A percentile compares a stretch with the other conserved stretches of the same genome.
Conservation (phyloP, 2,329 filamentous ascomycete genomes). For the Geoglossum cookeanum region DNA sequence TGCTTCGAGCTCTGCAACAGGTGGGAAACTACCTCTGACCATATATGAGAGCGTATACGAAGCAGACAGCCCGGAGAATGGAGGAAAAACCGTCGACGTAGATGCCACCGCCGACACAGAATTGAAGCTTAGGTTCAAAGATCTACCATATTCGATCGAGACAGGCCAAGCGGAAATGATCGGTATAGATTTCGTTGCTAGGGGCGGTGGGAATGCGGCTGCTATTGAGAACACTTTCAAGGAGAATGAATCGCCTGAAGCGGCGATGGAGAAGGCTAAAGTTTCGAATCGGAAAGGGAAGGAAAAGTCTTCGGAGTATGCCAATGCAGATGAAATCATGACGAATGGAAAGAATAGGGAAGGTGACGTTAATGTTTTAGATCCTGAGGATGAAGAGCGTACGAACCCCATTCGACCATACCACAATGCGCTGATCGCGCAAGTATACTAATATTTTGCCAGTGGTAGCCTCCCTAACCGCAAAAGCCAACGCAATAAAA, state of each 20-base stretch:
- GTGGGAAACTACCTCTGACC: conserved; percentile 70
- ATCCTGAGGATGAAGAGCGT: conserved; percentile 45
- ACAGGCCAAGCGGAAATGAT: conserved; percentile 97
- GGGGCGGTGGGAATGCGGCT: conserved; percentile 63
- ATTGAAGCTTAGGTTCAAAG: conserved; percentile 54
- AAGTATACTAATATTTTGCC: not conserved
- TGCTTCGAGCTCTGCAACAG: conserved; percentile 33
- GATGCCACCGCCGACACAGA: conserved; percentile 41
- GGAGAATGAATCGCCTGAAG: conserved; percentile 10
- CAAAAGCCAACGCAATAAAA: conserved; percentile 82
- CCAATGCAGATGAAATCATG: conserved; percentile 22
- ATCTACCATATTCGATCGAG: conserved; percentile 73
- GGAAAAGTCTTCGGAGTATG: conserved; percentile 9
- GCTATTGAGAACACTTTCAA: conserved; percentile 25
- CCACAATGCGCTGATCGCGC: not conserved
- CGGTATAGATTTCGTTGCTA: conserved; percentile 79
- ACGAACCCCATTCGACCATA: conserved; percentile 12
- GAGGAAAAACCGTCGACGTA: conserved; percentile 48
- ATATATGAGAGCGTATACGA: conserved; percentile 78
- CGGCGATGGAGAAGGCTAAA: conserved; percentile 18
- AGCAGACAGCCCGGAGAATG: conserved; percentile 36
- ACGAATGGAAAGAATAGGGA: conserved; percentile 16
- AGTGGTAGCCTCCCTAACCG: conserved; percentile 51
- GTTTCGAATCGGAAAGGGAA: conserved; percentile 19
- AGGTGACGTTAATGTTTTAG: conserved; percentile 30